A percentile compares a stretch with the other conserved stretches of the same genome.
Evolutionary conservation across 1,139 yeast genomes (phyloP).

Genomic region (Taphrina confusa): DNA sequence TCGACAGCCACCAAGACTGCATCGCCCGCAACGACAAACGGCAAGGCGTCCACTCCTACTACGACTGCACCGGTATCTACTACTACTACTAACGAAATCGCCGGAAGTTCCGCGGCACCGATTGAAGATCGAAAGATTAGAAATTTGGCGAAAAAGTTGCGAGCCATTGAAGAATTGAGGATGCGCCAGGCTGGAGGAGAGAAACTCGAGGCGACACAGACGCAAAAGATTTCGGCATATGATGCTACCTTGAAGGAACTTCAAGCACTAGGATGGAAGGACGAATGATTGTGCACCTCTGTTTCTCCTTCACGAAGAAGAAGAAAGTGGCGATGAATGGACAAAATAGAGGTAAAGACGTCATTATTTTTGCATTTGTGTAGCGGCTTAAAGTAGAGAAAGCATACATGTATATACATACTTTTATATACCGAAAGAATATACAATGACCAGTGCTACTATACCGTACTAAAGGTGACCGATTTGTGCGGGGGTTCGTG

Average conservation of each 20-base stretch:
- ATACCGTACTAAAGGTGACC: too few species aligned
- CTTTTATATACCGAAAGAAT: too few species aligned
- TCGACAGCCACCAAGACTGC: conserved; percentile 36
- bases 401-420: too few species aligned
- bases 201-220: conserved; percentile 86
- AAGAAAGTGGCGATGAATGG: too few species aligned
- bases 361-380: too few species aligned
- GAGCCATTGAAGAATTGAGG: conserved; percentile 90
- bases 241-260: conserved; percentile 49
- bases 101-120: conserved; percentile 39
- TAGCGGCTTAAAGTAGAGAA: too few species aligned
- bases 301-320: too few species aligned
- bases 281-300: too few species aligned
- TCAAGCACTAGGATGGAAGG: conserved; percentile 40
- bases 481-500: too few species aligned
- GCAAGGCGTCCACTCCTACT: not conserved
- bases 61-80: conserved; percentile 16
- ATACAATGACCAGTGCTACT: too few species aligned
- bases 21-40: not conserved
- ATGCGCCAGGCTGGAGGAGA: conserved; percentile 83
- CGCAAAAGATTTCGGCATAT: conserved; percentile 78
- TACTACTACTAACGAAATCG: conserved; percentile 36
- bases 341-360: too few species aligned
- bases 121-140: conserved; percentile 78
- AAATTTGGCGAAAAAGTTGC: conserved; percentile 81